phyloP scores from a whole-genome alignment of 345 rosid genomes.

The Moricandia arvensis region DNA sequence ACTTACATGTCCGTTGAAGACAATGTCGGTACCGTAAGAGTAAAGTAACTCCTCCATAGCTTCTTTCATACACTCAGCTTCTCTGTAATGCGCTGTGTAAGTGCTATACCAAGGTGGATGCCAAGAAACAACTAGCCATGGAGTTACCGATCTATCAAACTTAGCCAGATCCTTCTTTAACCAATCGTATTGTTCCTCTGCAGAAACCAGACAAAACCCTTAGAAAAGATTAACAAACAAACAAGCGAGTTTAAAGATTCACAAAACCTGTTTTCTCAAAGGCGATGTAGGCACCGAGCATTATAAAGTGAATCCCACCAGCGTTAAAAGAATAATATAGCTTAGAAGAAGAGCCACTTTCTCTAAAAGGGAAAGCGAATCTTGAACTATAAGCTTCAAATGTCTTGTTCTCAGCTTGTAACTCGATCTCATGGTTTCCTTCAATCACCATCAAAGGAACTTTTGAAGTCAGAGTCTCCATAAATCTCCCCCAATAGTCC shows the following conservation, averaged over 20 bases:
- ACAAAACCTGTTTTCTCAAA: constrained; percentile 52
- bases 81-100: constrained; percentile 79
- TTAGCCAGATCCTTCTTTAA: constrained; percentile 61
- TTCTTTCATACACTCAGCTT: constrained; percentile 90
- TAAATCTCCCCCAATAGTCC: constrained; percentile 94
- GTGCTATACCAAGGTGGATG: constrained; percentile 92
- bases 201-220: too few species aligned
- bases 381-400: constrained; percentile 81
- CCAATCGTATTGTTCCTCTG: constrained; percentile 69
- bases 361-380: constrained; percentile 76
- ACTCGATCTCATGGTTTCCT: constrained; percentile 88
- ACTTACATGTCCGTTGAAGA: constrained; percentile 83
- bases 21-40: constrained; percentile 61
- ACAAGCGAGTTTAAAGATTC: too few species aligned
- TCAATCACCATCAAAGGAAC: constrained; percentile 84
- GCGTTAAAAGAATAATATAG: constrained; percentile 87
- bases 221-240: too few species aligned
- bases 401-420: constrained; percentile 60
- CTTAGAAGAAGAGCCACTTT: constrained; percentile 68
- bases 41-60: constrained; percentile 81
- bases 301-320: constrained; percentile 87
- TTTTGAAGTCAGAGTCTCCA: constrained; percentile 67
- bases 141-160: constrained; percentile 63
- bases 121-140: constrained; percentile 89
- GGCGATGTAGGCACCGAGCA: constrained; percentile 74